Evolutionary conservation across 441 rosid species (phyloP).

Genomic region (Syzygium syzygioides): DNA sequence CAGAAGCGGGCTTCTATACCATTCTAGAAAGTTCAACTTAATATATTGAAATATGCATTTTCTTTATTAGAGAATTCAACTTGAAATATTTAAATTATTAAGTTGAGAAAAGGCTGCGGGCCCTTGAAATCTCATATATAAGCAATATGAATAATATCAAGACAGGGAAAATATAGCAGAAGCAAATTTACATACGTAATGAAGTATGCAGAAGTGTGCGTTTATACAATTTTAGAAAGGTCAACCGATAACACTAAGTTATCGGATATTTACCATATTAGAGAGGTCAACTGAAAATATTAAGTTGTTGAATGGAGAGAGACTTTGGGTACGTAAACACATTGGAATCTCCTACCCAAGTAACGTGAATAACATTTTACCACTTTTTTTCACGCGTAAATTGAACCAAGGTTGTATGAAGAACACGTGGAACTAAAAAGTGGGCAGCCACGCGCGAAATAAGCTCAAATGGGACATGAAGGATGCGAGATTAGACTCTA

Average conservation of each 20-base stretch:
- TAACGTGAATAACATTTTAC: not conserved
- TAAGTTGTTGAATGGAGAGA: not conserved
- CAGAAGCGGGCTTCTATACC: not conserved
- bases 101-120: not conserved
- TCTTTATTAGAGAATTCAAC: not conserved
- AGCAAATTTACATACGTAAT: not conserved
- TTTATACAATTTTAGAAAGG: not conserved
- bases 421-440: not conserved
- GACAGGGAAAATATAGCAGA: not conserved
- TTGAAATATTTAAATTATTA: not conserved
- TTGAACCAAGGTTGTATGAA: not conserved
- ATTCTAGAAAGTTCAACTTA: not conserved
- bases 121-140: not conserved
- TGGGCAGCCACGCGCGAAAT: not conserved
- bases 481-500: not conserved
- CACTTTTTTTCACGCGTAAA: not conserved
- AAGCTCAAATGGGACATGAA: not conserved
- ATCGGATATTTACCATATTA: not conserved
- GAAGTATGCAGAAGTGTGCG: not conserved
- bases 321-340: not conserved
- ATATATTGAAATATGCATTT: not conserved
- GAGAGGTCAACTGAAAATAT: not conserved
- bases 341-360: not conserved
- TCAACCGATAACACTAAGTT: not conserved
- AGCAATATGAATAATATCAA: not conserved